Evolutionary conservation across 2,329 filamentous ascomycete species (phyloP), one percentile per base, ranked within the genome.

Genomic region (Colletotrichum endophyticum): DNA sequence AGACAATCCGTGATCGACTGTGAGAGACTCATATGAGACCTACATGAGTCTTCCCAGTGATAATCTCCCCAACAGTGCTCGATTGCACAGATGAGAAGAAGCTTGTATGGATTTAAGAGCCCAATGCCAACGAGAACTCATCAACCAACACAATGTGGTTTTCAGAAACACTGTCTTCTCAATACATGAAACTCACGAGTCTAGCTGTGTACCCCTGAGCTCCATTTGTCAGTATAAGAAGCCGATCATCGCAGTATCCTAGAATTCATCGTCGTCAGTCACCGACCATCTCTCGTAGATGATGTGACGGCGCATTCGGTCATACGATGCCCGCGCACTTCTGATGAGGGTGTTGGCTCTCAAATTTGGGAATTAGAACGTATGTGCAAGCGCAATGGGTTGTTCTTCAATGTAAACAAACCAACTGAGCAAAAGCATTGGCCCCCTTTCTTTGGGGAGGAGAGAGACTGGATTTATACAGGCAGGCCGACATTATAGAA

Each of bases 101-200:
- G 0, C 19, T 44, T 0, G 19, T n/a, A n/a, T 44, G 39, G 0
- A n/a, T n/a, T 0, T n/a, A n/a, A n/a, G 19, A 44, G 1, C 5
- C 0, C 19, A 44, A n/a, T n/a, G 39, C 19, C 39, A 49, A 22
- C 0, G 39, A n/a, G 6, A n/a, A 49, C 19, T n/a, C 19, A 22
- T 49, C 39, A 6, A 49, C 1, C 39, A 12, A 44, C 36, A 19
- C 1, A 39, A 39, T 39, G 1, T 2, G 16, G 0, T 2, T 8
- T 8, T 39, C 15, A 0, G 1, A 8, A 8, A 5, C 8, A 0
- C 2, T 2, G 0, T 16, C 8, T 11, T 49, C 39, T 49, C 19
- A 49, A 49, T 2, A n/a, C 39, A 53, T 8, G 11, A 53, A 2
- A 13, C 1, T 13, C 0, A 22, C 44, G 6, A 13, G 11, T 6